Base-by-base conservation (phyloP, 768 basidiomycete species). In the Fomitopsis pulvina region DNA sequence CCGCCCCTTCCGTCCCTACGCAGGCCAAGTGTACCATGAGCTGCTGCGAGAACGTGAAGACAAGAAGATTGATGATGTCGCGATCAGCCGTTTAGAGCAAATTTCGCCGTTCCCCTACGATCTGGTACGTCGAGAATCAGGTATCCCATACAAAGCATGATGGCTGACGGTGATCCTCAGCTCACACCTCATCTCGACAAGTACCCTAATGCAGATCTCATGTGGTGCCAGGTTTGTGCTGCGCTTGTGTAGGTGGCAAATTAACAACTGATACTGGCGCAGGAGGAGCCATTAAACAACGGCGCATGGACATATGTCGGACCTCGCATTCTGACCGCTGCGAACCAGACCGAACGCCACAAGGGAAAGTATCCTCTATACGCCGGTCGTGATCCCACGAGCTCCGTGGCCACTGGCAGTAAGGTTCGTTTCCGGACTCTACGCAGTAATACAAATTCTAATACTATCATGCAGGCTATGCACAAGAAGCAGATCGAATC, bases 81-180 rank as follows among this genome's bases (percentile, higher is more conserved):
- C 86, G 22, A 96, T 99, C 62, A 94, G 91, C 58, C 77, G 96
- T 43, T 66, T 99, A 39, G 96, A 99, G 66, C 96, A 99, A 69
- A 63, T 98, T 48, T 94, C 92, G 24, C 96, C 96, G 0, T 91
- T 99, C 80, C 96, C 96, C 43, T 97, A 98, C 63, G 95, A 98
- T 60, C 70, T 94, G 45, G 87, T 93, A 61, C 30, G 81, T 71
- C 4, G n/a, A n/a, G n/a, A n/a, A n/a, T n/a, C n/a, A n/a, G n/a
- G n/a, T 7, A 45, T 27, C 34, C 48, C 14, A 48, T 7, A 30
- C 29, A 16, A n/a, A 22, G 39, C 11, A 8, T 25, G 29, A n/a
- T 21, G 0, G 40, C 55, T 52, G 42, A 53, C 14, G 29, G 43
- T n/a, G 28, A 49, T 41, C 48, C 56, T 11, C 53, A 92, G 89